phyloP scores from a whole-genome alignment of 176 grass and related monocot species.

The Cenchrus purpureus region DNA sequence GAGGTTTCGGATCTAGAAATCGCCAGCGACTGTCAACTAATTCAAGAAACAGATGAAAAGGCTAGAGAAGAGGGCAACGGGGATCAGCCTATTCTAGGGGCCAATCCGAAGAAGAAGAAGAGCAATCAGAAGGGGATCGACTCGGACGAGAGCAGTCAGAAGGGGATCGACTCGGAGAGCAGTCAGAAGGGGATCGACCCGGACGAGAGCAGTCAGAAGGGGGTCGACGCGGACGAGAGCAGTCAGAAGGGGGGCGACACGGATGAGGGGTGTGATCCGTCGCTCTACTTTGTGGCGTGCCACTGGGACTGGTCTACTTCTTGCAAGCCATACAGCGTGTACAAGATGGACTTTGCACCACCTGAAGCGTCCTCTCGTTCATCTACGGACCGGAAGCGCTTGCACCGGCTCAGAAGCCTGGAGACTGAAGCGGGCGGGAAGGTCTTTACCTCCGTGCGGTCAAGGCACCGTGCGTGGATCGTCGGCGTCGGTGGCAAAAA shows the following conservation, averaged over 20 bases:
- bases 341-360: background rate
- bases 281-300: background rate
- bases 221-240: too few relatives aligned
- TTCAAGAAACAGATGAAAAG: too few relatives aligned
- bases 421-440: background rate
- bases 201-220: too few relatives aligned
- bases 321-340: slow-evolving; percentile 22
- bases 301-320: background rate
- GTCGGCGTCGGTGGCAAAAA: background rate
- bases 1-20: too few relatives aligned
- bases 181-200: too few relatives aligned
- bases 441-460: background rate
- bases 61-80: too few relatives aligned
- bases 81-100: too few relatives aligned
- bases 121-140: too few relatives aligned
- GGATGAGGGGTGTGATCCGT: background rate
- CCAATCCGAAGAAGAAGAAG: too few relatives aligned
- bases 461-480: background rate
- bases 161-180: too few relatives aligned
- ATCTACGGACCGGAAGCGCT: background rate
- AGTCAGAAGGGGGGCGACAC: background rate
- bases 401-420: background rate
- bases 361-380: background rate
- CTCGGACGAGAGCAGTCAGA: too few relatives aligned
- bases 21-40: too few relatives aligned